These are phyloP conservation scores for Butyriboletus loyo DNA, from an alignment of 768 basidiomycete species.

Conservation along the genomic window DNA sequence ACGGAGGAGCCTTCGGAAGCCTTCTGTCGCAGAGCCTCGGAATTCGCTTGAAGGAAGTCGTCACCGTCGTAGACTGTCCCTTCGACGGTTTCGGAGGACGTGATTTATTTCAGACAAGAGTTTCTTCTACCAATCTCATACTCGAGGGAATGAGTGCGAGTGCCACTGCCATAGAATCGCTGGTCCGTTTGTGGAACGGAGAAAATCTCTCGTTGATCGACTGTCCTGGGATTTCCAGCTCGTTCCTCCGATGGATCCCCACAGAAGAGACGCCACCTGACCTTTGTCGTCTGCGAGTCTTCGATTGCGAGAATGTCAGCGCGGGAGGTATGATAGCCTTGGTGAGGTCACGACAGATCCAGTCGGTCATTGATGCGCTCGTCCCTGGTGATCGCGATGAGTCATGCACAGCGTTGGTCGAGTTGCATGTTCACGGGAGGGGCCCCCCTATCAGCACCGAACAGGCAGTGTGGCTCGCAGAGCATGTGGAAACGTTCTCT, in stretches of 20 bases:
- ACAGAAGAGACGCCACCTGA: not conserved
- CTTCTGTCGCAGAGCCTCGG: slow-evolving; percentile 3
- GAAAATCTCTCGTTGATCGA: slow-evolving; percentile 4
- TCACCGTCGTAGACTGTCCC: slow-evolving; percentile 1
- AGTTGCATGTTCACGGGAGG: slow-evolving; percentile 1
- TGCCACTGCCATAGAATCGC: not conserved
- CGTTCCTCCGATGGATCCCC: slow-evolving; percentile 3
- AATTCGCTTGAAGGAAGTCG: not conserved
- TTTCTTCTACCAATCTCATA: not conserved
- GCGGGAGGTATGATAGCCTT: not conserved
- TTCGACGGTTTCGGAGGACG: slow-evolving; percentile 2
- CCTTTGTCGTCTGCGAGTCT: slow-evolving; percentile 2
- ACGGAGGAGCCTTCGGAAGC: not conserved
- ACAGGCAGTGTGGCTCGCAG: slow-evolving; percentile 3
- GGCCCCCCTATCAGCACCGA: not conserved
- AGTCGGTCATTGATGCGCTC: not conserved
- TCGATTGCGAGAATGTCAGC: slow-evolving; percentile 4
- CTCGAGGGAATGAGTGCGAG: slow-evolving; percentile 1
- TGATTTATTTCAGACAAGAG: not conserved
- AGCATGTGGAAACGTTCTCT: slow-evolving; percentile 1
- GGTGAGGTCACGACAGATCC: slow-evolving; percentile 2
- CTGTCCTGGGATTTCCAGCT: slow-evolving; percentile 1
- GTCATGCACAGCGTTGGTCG: slow-evolving; percentile 1
- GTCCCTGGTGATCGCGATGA: not conserved
- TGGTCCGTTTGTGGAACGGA: slow-evolving; percentile 9